Conservation (phyloP, 2,329 filamentous ascomycete genomes). For the Stenocarpella maydis region DNA sequence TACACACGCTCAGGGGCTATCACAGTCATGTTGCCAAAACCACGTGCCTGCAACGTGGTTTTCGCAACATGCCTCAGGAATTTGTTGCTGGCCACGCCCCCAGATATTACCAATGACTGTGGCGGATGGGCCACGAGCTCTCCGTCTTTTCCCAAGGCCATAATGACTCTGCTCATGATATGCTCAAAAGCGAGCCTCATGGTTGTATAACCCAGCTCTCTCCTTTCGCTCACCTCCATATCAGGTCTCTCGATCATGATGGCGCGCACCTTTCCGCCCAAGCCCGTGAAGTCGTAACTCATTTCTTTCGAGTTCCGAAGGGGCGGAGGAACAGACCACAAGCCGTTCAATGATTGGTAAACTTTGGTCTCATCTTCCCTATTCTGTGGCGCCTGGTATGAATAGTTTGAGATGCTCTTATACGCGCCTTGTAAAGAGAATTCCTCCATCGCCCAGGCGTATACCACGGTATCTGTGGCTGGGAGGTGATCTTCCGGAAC, state of each 20-base stretch:
- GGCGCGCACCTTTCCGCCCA: conserved; percentile 65
- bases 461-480: conserved; percentile 70
- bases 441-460: conserved; percentile 78
- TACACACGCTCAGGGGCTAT: conserved; percentile 78
- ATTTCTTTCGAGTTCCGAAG: conserved; percentile 65
- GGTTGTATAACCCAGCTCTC: conserved; percentile 72
- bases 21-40: conserved; percentile 67
- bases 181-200: conserved; percentile 91
- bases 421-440: not conserved
- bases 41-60: conserved; percentile 68
- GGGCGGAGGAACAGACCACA: conserved; percentile 75
- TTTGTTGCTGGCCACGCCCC: conserved; percentile 87
- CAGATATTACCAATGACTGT: conserved; percentile 79
- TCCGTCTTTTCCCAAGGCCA: conserved; percentile 61
- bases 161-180: conserved; percentile 75
- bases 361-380: conserved; percentile 66
- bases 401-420: conserved; percentile 43
- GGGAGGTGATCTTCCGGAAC: conserved; percentile 69
- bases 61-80: conserved; percentile 76
- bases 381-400: conserved; percentile 65
- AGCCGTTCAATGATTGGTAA: conserved; percentile 46
- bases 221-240: conserved; percentile 68
- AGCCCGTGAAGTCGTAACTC: conserved; percentile 77
- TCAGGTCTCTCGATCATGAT: conserved; percentile 43
- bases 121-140: conserved; percentile 43